phyloP scores from a whole-genome alignment of 2,329 filamentous ascomycete genomes.

The Davidsoniella eucalypti region DNA sequence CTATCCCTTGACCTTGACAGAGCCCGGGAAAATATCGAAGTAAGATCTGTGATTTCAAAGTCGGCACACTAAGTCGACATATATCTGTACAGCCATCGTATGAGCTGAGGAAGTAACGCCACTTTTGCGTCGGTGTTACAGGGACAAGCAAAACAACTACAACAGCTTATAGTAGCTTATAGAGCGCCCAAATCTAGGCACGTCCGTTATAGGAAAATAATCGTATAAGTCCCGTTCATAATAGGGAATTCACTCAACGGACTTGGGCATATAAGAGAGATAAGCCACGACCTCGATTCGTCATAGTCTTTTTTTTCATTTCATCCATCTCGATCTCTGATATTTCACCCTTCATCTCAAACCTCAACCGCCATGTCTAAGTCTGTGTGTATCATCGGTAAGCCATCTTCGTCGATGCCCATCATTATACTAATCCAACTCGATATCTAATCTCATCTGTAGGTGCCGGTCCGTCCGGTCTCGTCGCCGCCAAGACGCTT shows the following conservation, averaged over 20 bases:
- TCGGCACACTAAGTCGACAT: neutral
- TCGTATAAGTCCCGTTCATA: too few relatives aligned
- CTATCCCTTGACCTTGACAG: too few relatives aligned
- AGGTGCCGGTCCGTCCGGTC: conserved; percentile 54
- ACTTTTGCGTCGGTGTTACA: neutral
- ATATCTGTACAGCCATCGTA: neutral
- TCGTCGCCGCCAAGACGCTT: conserved; percentile 57
- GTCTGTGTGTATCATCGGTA: conserved; percentile 27
- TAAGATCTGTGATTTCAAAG: too few relatives aligned
- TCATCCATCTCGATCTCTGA: neutral
- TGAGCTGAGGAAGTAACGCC: neutral
- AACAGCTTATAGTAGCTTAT: neutral
- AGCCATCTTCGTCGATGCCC: conserved; percentile 7
- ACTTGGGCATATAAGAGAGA: too few relatives aligned
- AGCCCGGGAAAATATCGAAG: too few relatives aligned
- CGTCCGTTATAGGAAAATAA: too few relatives aligned
- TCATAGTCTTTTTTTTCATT: too few relatives aligned
- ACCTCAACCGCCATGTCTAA: conserved; percentile 20
- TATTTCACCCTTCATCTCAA: neutral
- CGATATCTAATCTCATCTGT: neutral
- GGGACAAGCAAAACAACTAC: neutral
- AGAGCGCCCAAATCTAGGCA: neutral
- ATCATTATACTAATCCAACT: neutral
- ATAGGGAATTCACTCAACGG: too few relatives aligned
- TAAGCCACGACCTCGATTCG: too few relatives aligned